A percentile compares a stretch with the other conserved stretches of the same genome.
Evolutionary conservation across 148 eudicot species (phyloP).

Genomic region (Amaranthus hypochondriacus): DNA sequence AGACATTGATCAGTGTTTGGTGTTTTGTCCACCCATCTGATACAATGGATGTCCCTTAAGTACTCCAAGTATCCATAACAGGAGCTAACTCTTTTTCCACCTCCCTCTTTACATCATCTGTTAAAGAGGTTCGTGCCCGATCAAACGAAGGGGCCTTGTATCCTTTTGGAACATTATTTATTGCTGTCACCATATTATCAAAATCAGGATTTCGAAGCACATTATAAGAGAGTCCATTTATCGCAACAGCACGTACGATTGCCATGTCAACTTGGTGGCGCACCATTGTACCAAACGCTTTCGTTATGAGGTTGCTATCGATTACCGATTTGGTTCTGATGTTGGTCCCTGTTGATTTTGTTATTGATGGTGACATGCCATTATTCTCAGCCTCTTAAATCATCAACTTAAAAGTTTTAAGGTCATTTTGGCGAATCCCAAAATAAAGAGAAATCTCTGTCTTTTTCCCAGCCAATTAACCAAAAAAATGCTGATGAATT

Average conservation of each 20-base stretch:
- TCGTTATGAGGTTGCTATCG: background rate
- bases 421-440: background rate
- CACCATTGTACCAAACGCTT: background rate
- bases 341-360: background rate
- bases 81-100: slow-evolving; percentile 11
- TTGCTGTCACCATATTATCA: background rate
- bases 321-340: background rate
- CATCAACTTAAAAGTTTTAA: background rate
- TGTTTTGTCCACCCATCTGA: slow-evolving; percentile 23
- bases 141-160: slow-evolving; percentile 23
- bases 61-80: slow-evolving; percentile 6
- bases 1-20: slow-evolving; percentile 12
- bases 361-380: background rate
- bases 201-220: slow-evolving; percentile 18
- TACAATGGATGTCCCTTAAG: slow-evolving; percentile 13
- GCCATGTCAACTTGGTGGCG: background rate
- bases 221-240: slow-evolving; percentile 18
- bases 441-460: background rate
- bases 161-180: slow-evolving; percentile 8
- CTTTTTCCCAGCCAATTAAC: background rate
- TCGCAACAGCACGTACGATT: background rate
- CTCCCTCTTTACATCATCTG: slow-evolving; percentile 8
- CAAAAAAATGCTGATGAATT: slow-evolving; percentile 11
- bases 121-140: slow-evolving; percentile 15
- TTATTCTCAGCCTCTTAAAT: background rate